phyloP scores from a whole-genome alignment of 345 rosid species.

The Salix exigua region DNA sequence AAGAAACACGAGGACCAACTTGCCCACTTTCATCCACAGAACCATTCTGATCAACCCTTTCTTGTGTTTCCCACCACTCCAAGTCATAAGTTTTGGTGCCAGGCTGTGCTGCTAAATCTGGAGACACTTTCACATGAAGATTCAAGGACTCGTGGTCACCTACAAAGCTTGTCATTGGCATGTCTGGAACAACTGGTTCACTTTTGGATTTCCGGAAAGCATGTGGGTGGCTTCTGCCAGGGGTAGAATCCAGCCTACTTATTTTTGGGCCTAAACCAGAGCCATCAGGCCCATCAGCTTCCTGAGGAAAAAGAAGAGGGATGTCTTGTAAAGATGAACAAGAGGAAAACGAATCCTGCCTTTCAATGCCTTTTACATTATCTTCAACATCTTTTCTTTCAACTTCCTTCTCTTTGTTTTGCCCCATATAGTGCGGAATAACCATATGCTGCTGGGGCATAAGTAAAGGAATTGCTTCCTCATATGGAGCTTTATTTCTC shows the following conservation, averaged over 20 bases:
- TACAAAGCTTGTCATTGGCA: conserved; percentile 84
- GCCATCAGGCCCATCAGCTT: conserved; percentile 53
- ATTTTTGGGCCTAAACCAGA: conserved; percentile 36
- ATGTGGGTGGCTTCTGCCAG: conserved; percentile 51
- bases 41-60: conserved; percentile 62
- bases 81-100: conserved; percentile 37
- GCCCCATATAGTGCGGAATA: conserved; percentile 92
- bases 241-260: conserved; percentile 34
- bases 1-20: conserved; percentile 86
- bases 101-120: conserved; percentile 30
- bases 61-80: conserved; percentile 96
- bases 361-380: conserved; percentile 37
- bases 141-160: conserved; percentile 54
- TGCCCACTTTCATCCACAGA: conserved; percentile 63
- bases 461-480: conserved; percentile 91
- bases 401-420: conserved; percentile 43
- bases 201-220: conserved; percentile 53
- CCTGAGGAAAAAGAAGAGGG: conserved; percentile 90
- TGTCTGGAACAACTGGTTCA: conserved; percentile 49
- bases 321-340: conserved; percentile 78
- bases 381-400: conserved; percentile 46
- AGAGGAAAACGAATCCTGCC: conserved; percentile 76
- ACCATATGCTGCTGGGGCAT: conserved; percentile 99
- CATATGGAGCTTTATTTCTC: conserved; percentile 94
- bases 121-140: conserved; percentile 29